Conservation (phyloP, 2,329 filamentous ascomycete species). For the Xylaria digitata region DNA sequence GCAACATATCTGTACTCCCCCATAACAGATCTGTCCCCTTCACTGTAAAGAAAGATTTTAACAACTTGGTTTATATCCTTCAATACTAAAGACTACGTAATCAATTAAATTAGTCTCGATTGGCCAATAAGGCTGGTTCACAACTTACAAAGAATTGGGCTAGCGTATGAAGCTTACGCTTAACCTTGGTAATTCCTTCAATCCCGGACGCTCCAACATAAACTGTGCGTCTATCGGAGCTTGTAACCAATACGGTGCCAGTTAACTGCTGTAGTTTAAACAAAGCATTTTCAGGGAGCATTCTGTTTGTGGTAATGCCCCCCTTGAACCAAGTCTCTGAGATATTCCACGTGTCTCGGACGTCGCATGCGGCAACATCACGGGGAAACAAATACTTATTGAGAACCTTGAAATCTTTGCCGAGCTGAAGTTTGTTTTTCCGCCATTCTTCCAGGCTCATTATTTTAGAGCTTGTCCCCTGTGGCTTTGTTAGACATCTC, state of each 20-base stretch:
- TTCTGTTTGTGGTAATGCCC: conserved; percentile 4
- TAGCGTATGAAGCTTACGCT: conserved; percentile 42
- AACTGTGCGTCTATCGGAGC: conserved; percentile 25
- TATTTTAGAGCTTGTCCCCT: conserved; percentile 23
- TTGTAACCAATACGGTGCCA: conserved; percentile 32
- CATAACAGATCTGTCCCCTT: conserved; percentile 31
- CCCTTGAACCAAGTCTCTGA: conserved; percentile 20
- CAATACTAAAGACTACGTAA: conserved; percentile 11
- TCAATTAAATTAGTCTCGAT: background rate
- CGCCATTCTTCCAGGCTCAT: conserved; percentile 28
- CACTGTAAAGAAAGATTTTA: conserved; percentile 40
- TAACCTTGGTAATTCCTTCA: conserved; percentile 21
- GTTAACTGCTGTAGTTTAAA: conserved; percentile 37
- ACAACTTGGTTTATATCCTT: conserved; percentile 13
- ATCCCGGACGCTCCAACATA: conserved; percentile 41
- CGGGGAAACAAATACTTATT: conserved; percentile 35
- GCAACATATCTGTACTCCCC: conserved; percentile 40
- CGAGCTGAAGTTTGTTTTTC: background rate
- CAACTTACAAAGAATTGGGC: conserved; percentile 41
- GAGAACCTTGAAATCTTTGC: conserved; percentile 2
- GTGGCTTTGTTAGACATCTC: background rate
- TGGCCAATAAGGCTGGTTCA: background rate
- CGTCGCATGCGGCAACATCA: conserved; percentile 30
- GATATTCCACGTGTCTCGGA: conserved; percentile 36
- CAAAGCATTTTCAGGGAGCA: conserved; percentile 32